phyloP scores from a whole-genome alignment of 1,284 basidiomycete species.

The Meripilus lineatus region DNA sequence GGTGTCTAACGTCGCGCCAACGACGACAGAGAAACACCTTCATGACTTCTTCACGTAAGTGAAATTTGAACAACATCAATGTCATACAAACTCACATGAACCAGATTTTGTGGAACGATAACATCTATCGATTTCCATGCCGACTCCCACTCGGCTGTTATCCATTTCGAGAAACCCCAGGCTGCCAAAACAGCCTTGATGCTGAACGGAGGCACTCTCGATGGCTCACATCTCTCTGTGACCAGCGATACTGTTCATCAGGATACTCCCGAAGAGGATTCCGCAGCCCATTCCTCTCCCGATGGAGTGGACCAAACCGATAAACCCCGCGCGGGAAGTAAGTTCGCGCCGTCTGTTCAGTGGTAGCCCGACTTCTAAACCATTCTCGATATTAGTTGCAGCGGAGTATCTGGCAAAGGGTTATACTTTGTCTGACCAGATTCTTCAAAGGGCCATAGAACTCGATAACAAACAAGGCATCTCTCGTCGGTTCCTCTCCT shows the following conservation, averaged over 20 bases:
- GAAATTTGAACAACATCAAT: conserved; percentile 6
- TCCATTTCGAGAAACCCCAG: conserved; percentile 72
- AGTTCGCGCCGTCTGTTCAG: conserved; percentile 20
- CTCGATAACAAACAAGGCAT: conserved; percentile 86
- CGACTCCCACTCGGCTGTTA: conserved; percentile 38
- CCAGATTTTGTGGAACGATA: conserved; percentile 79
- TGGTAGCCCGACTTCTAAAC: conserved; percentile 2
- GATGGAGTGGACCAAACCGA: conserved; percentile 65
- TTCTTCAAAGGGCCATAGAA: conserved; percentile 84
- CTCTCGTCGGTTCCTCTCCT: conserved; percentile 76
- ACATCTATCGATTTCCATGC: conserved; percentile 50
- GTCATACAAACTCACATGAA: conserved; percentile 3
- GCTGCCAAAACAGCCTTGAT: conserved; percentile 80
- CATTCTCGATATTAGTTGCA: conserved; percentile 45
- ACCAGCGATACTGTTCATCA: conserved; percentile 47
- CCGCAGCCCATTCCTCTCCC: conserved; percentile 26
- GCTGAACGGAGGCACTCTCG: conserved; percentile 72
- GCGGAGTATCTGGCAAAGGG: conserved; percentile 90
- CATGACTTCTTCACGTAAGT: conserved; percentile 75
- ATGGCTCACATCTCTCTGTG: conserved; percentile 55
- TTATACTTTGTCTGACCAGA: conserved; percentile 74
- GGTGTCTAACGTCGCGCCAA: conserved; percentile 61
- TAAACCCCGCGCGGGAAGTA: conserved; percentile 79
- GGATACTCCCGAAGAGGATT: conserved; percentile 34
- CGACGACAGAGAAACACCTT: conserved; percentile 58